A percentile compares a stretch with the other conserved stretches of the same genome.
Evolutionary conservation across 116 monocot genomes (phyloP).

Genomic region (Trichopus zeylanicus): DNA sequence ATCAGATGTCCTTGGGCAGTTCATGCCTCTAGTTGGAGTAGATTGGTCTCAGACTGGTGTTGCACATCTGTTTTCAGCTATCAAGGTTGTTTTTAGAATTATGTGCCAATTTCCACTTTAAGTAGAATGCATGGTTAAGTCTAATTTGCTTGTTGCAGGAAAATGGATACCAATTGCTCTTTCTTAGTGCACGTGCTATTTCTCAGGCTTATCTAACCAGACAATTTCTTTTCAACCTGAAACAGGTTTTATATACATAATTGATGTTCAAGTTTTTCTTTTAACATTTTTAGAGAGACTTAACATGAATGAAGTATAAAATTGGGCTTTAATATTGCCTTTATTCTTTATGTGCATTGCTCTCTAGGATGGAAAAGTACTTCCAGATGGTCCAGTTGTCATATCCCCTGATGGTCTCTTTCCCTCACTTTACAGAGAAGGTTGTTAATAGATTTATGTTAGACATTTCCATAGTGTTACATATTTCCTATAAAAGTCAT

Average conservation of each 20-base stretch:
- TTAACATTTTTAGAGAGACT: no score
- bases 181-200: constrained; percentile 90
- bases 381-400: constrained; percentile 89
- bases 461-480: neutral
- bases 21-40: constrained; percentile 92
- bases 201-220: constrained; percentile 78
- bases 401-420: constrained; percentile 94
- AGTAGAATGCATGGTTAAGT: neutral
- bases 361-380: constrained; percentile 69
- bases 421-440: constrained; percentile 95
- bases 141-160: constrained; percentile 35
- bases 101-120: neutral
- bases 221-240: constrained; percentile 75
- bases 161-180: constrained; percentile 90
- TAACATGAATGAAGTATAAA: neutral
- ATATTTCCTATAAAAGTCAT: neutral
- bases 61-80: constrained; percentile 84
- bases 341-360: neutral
- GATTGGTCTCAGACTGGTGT: constrained; percentile 93
- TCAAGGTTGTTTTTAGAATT: constrained; percentile 43
- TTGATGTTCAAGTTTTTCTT: neutral
- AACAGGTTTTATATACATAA: constrained; percentile 47
- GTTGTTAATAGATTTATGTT: constrained; percentile 18
- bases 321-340: neutral
- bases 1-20: constrained; percentile 96